Evolutionary conservation across 1,284 basidiomycete genomes (phyloP), one percentile per base, ranked within the genome.

Genomic region (Pisolithus thermaeus): DNA sequence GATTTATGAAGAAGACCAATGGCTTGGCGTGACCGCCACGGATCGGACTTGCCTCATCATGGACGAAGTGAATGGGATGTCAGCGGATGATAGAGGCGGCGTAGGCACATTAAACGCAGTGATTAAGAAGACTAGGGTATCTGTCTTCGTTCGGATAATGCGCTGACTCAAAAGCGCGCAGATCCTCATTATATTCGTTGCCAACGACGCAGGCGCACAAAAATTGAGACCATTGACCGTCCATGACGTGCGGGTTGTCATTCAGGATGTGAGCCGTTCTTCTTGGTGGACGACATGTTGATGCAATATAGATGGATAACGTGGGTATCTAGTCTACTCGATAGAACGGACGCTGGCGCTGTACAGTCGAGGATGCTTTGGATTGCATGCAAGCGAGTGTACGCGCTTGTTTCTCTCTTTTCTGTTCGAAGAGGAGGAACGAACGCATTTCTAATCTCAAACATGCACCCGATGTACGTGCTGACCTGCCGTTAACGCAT

Each of bases 41-140:
- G 82, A 90, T 58, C 83, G 79, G 61, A 84, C 90, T 0, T 92
- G 93, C 58, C 73, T 99, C 42, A 98, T 99, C 67, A 97, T 99
- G 93, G 97, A 99, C 65, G 97, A 99, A 68, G 96, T 99, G 0
- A 97, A 99, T 61, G 96, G 97, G 7, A 99, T 99, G 94, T 97
- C 93, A 6, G 91, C 92, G 2, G 96, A 96, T 27, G 97, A 99
- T 69, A 80, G 96, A 47, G 96, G 97, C 20, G 96, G 96, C 56
- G 89, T 98, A 1, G 95, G 92, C 27, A 96, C 96, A 7, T 71
- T 99, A 61, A 94, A 94, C 54, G 82, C 84, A 0, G 66, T 99
- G 52, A 97, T 99, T 63, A 94, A 89, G 73, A 98, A 97, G 76
- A 90, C 91, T 12, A 92, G 88, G 74, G 92, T 88, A 48, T 4